Base-by-base conservation (phyloP, 345 rosid species). In the Syzygium oleosum region DNA sequence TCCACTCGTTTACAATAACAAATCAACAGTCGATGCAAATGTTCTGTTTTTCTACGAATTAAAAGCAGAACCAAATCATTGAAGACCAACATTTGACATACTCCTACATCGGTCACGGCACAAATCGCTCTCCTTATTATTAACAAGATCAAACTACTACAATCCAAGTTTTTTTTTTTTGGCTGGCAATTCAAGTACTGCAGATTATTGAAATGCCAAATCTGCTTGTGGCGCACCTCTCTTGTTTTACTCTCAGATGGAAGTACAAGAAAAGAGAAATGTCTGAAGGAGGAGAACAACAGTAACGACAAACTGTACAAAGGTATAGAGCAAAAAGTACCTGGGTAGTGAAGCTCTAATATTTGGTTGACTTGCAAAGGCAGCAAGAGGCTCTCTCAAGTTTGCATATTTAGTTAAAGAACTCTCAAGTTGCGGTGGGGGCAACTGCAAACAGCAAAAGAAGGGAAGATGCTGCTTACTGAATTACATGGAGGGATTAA, bases 351-450 rank as follows among this genome's bases (percentile, higher is more conserved):
- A 95, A 91, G 92, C 89, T 91, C 89, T 93, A 80, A 90, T 84
- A 85, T 90, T 94, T 89, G 96, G 94, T 89, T 95, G 98, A 89
- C 88, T 94, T 43, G 95, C 95, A 89, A 92, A 96, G 58, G 93
- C 91, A 59, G 97, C 91, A 85, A 98, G 92, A 43, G 99, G 91
- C 78, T 92, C 94, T 91, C 95, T 93, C 88, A 98, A 95, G 89
- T 91, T 92, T 85, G 96, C 89, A 90, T 95, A 94, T 89, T 96
- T 98, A 90, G 91, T 96, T 91, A 96, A 88, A 87, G 94, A 90
- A 91, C 93, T 94, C 89, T 96, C 98, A 77, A 98, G 99, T 85
- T 94, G 97, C 12, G 94, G 93, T 53, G 97, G 91, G 22, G 98
- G 99, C 91, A 98, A 90, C 99, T 98, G 94, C 93, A 86, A 88